A percentile compares a stretch with the other conserved stretches of the same genome.
Evolutionary conservation across 1,284 basidiomycete genomes (phyloP).

Genomic region (Paramarasmius palmivorus): DNA sequence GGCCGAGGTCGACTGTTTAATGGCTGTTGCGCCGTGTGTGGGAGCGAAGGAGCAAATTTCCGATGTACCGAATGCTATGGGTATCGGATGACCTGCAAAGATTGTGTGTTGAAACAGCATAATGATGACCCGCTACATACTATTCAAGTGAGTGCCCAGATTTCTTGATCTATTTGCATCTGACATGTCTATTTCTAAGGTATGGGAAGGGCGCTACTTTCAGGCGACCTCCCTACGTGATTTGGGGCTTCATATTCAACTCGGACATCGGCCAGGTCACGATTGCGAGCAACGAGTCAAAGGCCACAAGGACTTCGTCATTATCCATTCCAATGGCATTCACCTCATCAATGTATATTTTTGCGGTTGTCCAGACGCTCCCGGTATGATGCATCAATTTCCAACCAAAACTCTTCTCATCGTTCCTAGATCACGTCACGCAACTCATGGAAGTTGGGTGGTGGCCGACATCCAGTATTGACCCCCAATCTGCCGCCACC

Average conservation of each 20-base stretch:
- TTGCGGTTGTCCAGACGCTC: slow-evolving; percentile 5
- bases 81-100: slow-evolving; percentile 4
- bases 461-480: slow-evolving; percentile 19
- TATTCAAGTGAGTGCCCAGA: slow-evolving; percentile 1
- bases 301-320: slow-evolving; percentile 10
- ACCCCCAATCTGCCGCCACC: slow-evolving; percentile 21
- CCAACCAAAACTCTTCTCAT: too few relatives aligned
- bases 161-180: too few relatives aligned
- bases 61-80: slow-evolving; percentile 16
- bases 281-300: too few relatives aligned
- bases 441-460: slow-evolving; percentile 21
- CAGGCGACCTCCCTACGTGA: background rate
- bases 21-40: too few relatives aligned
- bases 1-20: too few relatives aligned
- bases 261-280: background rate
- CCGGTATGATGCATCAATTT: too few relatives aligned
- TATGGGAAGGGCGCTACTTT: too few relatives aligned
- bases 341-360: slow-evolving; percentile 18
- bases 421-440: too few relatives aligned
- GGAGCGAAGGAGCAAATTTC: background rate
- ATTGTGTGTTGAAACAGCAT: slow-evolving; percentile 7
- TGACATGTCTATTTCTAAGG: too few relatives aligned
- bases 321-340: slow-evolving; percentile 16
- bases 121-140: slow-evolving; percentile 1
- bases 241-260: background rate